Conservation (phyloP, 2,329 filamentous ascomycete species). For the Xylariaceae sp. region DNA sequence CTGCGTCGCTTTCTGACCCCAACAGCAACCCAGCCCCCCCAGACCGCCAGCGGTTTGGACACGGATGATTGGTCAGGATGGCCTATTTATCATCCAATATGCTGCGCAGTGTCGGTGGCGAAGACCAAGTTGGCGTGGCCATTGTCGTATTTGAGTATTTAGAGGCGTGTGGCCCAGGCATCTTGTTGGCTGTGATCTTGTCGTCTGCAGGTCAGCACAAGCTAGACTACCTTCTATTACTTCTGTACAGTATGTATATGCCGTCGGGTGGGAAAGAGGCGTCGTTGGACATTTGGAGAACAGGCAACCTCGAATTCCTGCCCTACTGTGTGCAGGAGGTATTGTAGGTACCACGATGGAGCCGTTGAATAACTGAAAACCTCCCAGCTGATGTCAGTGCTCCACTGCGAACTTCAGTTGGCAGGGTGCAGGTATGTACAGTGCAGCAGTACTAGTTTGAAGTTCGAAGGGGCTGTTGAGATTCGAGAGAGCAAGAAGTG, state of each 20-base stretch:
- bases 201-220: background rate
- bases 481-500: too few relatives aligned
- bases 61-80: background rate
- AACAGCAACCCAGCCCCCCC: background rate
- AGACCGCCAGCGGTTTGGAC: too few relatives aligned
- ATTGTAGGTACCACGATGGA: too few relatives aligned
- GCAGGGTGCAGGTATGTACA: too few relatives aligned
- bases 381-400: background rate
- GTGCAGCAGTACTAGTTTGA: too few relatives aligned
- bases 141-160: background rate
- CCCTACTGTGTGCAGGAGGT: too few relatives aligned
- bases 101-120: background rate
- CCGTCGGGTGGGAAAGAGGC: too few relatives aligned
- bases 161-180: background rate
- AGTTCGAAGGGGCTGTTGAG: too few relatives aligned
- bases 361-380: too few relatives aligned
- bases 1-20: background rate
- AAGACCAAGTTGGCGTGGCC: background rate
- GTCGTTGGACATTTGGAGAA: too few relatives aligned
- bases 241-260: background rate
- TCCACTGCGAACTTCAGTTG: background rate
- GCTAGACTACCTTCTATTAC: background rate
- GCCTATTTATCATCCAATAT: background rate
- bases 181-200: background rate
- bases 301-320: too few relatives aligned